Evolutionary conservation across 495 filamentous ascomycete species (phyloP).

Genomic region (Penicillium manginii): DNA sequence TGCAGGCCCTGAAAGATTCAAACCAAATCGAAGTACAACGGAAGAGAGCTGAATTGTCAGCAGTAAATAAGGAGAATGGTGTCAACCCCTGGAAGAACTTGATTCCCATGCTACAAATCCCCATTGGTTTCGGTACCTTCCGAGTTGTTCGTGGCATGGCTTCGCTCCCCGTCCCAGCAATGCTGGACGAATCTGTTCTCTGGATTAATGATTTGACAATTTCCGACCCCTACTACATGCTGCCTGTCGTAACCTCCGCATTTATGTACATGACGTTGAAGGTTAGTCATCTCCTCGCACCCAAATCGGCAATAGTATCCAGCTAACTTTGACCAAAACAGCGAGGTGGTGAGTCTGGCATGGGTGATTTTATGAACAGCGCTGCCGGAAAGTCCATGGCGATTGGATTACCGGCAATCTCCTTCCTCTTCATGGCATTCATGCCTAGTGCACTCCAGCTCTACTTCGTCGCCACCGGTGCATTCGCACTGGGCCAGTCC

Average conservation of each 20-base stretch:
- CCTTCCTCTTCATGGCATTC: conserved; percentile 62
- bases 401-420: conserved; percentile 62
- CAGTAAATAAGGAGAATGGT: conserved; percentile 55
- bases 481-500: conserved; percentile 61
- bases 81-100: conserved; percentile 57
- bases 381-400: conserved; percentile 52
- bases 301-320: not conserved
- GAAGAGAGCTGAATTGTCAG: conserved; percentile 47
- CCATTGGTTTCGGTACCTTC: conserved; percentile 80
- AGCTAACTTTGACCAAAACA: conserved; percentile 25
- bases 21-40: conserved; percentile 49
- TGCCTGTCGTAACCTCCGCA: conserved; percentile 61
- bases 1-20: conserved; percentile 30
- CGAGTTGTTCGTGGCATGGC: conserved; percentile 76
- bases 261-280: conserved; percentile 58
- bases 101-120: conserved; percentile 65
- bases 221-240: conserved; percentile 71
- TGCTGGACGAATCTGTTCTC: conserved; percentile 66
- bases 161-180: conserved; percentile 73
- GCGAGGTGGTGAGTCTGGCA: conserved; percentile 58
- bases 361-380: conserved; percentile 31
- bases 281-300: conserved; percentile 48
- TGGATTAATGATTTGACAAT: conserved; percentile 85
- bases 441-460: conserved; percentile 72
- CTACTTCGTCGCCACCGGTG: conserved; percentile 65